Evolutionary conservation across 192 early-diverging fungal genomes (phyloP), one percentile per base, ranked within the genome.

Genomic region (Tieghemiomyces parasiticus): DNA sequence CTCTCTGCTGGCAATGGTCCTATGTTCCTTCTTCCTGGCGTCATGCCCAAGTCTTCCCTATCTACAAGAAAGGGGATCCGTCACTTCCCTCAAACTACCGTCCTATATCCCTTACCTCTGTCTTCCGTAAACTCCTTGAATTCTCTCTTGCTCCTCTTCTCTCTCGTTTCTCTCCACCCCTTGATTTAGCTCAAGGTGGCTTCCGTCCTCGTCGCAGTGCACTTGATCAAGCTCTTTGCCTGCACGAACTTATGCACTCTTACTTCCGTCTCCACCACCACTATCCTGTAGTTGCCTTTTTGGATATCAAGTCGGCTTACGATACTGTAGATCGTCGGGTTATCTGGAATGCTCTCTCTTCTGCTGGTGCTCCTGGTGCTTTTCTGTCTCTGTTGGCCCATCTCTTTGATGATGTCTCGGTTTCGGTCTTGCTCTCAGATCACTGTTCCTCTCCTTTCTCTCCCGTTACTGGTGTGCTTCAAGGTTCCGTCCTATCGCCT

Each of bases 231-330:
- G 66, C 61, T 6, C 35, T 67, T 1, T 59, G 55, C 1, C 31
- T 62, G 0, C 32, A 63, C 26, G 61, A 67, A 51, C 35, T 66
- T 0, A 34, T 35, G 22, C 49, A 38, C 14, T 19, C 48, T 50
- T 22, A 50, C 48, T 50, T 13, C 48, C 8, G 22, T 50, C 8
- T 22, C 48, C 48, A 54, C 0, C 60, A 38, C 33, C 48, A 61
- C 8, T 52, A 48, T 38, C 47, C 66, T 26, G 56, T 51, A n/a
- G 29, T 67, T 22, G 66, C 54, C 1, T 67, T 67, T 52, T 26
- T 67, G 1, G 66, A 65, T 42, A 65, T 65, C 16, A 52, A 60
- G 35, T 30, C 64, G 22, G 64, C 64, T 2, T 64, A 60, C 30
- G 58, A 64, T 60, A 63, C 53, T 3, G 66, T 67, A 25, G 61